These are phyloP conservation scores for Corniculantispora saksenae DNA, from an alignment of 2,329 filamentous ascomycete species.

Conservation along the genomic window DNA sequence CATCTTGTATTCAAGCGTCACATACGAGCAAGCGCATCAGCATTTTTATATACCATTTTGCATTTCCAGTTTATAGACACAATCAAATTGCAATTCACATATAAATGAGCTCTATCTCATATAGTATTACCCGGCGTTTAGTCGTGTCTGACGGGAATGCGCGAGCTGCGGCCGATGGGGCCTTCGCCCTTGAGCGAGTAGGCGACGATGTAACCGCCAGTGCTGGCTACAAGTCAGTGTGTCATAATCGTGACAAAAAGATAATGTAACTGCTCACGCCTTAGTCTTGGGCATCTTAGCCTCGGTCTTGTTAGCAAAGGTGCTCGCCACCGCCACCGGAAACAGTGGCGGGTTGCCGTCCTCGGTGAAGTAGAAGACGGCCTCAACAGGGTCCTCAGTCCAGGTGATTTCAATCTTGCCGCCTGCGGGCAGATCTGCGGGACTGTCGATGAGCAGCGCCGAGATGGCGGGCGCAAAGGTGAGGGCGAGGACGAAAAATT, in stretches of 20 bases:
- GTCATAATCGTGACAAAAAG: not conserved
- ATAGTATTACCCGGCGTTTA: not conserved
- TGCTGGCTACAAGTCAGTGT: not conserved
- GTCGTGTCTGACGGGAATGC: not conserved
- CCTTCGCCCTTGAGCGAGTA: not conserved
- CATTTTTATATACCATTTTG: constrained; percentile 5
- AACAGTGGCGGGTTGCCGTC: not conserved
- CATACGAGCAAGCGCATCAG: constrained; percentile 8
- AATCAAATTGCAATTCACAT: not conserved
- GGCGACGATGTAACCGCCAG: not conserved
- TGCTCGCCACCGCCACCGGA: not conserved
- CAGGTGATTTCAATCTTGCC: not conserved
- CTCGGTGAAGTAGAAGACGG: not conserved
- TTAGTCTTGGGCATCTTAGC: not conserved
- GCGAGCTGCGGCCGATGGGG: not conserved
- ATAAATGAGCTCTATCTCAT: not conserved
- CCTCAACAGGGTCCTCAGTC: not conserved
- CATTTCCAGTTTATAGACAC: constrained; percentile 8
- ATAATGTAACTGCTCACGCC: not conserved
- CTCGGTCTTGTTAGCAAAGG: not conserved
- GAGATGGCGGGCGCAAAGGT: not conserved
- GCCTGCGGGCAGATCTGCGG: not conserved
- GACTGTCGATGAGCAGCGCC: not conserved
- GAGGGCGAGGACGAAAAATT: not conserved
- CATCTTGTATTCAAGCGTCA: not conserved